Percentiles rank a stretch among this genome's conserved stretches.
These are phyloP conservation scores for Aristolochia contorta DNA, from an alignment of 164 flowering plant genomes.

Conservation along the genomic window DNA sequence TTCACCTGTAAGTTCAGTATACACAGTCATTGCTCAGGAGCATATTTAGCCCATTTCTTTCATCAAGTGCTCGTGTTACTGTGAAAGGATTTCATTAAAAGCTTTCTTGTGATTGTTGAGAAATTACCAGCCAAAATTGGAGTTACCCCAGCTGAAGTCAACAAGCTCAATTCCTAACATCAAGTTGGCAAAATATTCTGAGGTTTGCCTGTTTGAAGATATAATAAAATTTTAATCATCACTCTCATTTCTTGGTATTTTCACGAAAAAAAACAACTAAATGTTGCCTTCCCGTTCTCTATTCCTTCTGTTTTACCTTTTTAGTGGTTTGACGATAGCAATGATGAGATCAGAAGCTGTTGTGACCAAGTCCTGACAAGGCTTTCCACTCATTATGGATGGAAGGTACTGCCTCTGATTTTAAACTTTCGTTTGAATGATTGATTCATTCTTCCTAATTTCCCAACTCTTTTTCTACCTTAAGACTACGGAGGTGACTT, in stretches of 20 bases:
- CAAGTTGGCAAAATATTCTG: slow-evolving; percentile 62
- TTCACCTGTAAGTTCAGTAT: slow-evolving; percentile 17
- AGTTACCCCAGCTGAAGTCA: slow-evolving; percentile 48
- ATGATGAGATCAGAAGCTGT: slow-evolving; percentile 52
- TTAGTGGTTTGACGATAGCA: slow-evolving; percentile 92
- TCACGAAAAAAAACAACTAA: background rate
- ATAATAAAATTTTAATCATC: background rate
- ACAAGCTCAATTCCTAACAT: slow-evolving; percentile 25
- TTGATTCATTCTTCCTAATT: slow-evolving; percentile 12
- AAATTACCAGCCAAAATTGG: slow-evolving; percentile 44
- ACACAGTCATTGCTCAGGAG: too few relatives aligned
- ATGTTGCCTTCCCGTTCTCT: background rate
- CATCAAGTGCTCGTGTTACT: too few relatives aligned
- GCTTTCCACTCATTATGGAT: slow-evolving; percentile 46
- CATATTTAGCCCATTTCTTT: too few relatives aligned
- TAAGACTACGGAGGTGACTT: slow-evolving; percentile 73
- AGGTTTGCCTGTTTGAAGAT: slow-evolving; percentile 40
- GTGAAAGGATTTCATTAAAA: too few relatives aligned
- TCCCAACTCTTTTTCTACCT: slow-evolving; percentile 7
- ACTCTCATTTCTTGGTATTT: background rate
- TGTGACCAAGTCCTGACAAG: slow-evolving; percentile 48
- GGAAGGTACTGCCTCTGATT: slow-evolving; percentile 52
- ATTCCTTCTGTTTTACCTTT: background rate
- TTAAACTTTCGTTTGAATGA: background rate
- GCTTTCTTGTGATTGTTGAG: background rate